A percentile compares a stretch with the other conserved stretches of the same genome.
Conservation (phyloP, 2,329 filamentous ascomycete species). For the Trichoderma endophyticum region DNA sequence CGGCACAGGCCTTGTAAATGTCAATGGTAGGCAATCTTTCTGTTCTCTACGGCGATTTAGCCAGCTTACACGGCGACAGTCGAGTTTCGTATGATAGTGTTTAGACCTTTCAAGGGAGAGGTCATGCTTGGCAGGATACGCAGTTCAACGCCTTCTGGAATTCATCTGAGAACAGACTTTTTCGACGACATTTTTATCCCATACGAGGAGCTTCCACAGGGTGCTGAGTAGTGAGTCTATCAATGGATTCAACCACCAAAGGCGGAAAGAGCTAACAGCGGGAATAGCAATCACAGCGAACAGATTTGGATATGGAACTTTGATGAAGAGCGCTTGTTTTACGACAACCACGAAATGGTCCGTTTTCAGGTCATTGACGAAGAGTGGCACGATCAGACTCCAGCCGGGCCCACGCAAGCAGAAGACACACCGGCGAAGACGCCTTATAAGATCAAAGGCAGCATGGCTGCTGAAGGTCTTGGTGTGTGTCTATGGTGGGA, state of each 20-base stretch:
- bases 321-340: slow-evolving; percentile 72
- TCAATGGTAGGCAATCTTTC: slow-evolving; percentile 64
- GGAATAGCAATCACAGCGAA: slow-evolving; percentile 65
- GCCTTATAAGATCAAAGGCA: slow-evolving; percentile 67
- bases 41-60: not conserved
- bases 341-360: slow-evolving; percentile 86
- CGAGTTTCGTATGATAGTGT: slow-evolving; percentile 89
- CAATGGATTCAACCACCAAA: not conserved
- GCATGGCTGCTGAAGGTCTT: slow-evolving; percentile 61
- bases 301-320: slow-evolving; percentile 82
- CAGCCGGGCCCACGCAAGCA: slow-evolving; percentile 62
- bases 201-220: slow-evolving; percentile 68
- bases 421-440: slow-evolving; percentile 61
- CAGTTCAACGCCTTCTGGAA: slow-evolving; percentile 66
- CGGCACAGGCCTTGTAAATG: slow-evolving; percentile 86
- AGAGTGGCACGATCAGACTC: slow-evolving; percentile 85
- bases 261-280: slow-evolving; percentile 23
- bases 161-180: slow-evolving; percentile 81
- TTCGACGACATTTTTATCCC: slow-evolving; percentile 90
- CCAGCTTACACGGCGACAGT: slow-evolving; percentile 50
- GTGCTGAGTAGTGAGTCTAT: slow-evolving; percentile 66
- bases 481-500: slow-evolving; percentile 66
- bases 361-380: slow-evolving; percentile 83
- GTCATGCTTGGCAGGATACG: slow-evolving; percentile 83
- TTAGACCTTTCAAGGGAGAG: slow-evolving; percentile 93